Evolutionary conservation across 2,329 filamentous ascomycete species (phyloP).

Genomic region (Colletotrichum musicola): DNA sequence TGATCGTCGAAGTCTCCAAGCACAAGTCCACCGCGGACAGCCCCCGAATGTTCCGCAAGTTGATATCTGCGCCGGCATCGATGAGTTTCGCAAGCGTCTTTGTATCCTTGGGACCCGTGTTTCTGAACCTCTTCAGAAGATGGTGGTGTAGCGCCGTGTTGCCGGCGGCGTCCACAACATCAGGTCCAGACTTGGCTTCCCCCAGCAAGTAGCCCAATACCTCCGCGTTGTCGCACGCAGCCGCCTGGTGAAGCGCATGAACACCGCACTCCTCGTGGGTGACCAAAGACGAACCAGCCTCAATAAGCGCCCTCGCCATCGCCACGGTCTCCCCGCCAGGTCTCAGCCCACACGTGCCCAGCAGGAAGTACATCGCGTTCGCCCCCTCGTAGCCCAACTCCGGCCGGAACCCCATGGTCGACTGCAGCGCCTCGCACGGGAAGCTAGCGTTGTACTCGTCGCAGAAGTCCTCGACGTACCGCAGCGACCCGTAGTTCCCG

Average conservation of each 20-base stretch:
- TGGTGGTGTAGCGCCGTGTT: slow-evolving; percentile 35
- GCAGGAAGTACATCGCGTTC: slow-evolving; percentile 32
- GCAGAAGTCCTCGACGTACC: slow-evolving; percentile 31
- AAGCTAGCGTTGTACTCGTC: slow-evolving; percentile 36
- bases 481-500: slow-evolving; percentile 26
- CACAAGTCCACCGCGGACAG: slow-evolving; percentile 26
- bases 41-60: slow-evolving; percentile 37
- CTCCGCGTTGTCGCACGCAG: slow-evolving; percentile 20
- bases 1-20: slow-evolving; percentile 9
- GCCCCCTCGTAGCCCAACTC: slow-evolving; percentile 20
- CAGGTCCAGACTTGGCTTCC: slow-evolving; percentile 3
- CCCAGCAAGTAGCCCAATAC: slow-evolving; percentile 2
- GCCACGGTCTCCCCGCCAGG: not conserved
- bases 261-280: slow-evolving; percentile 21
- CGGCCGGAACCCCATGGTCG: slow-evolving; percentile 8
- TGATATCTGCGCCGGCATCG: slow-evolving; percentile 48
- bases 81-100: slow-evolving; percentile 42
- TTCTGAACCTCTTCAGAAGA: slow-evolving; percentile 22
- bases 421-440: slow-evolving; percentile 29
- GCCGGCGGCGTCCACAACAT: slow-evolving; percentile 11
- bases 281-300: slow-evolving; percentile 18
- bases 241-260: slow-evolving; percentile 31
- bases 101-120: not conserved
- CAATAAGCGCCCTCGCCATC: slow-evolving; percentile 3
- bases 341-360: slow-evolving; percentile 23